Evolutionary conservation across 352 stramenopile species (phyloP).

Genomic region (Pythium rhizo-oryzae): DNA sequence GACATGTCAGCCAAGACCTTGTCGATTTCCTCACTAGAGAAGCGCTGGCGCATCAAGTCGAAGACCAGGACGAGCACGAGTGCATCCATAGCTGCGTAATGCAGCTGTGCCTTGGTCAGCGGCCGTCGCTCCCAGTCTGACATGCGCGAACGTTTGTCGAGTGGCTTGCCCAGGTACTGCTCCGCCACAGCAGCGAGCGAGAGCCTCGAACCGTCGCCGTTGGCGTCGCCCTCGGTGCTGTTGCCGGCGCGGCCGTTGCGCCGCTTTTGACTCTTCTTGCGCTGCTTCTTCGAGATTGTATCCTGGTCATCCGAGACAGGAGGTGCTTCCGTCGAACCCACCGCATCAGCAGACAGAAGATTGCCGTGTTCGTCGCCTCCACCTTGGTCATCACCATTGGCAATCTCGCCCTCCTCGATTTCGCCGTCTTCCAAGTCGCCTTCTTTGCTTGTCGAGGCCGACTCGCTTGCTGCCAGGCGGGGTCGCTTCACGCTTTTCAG

Average conservation of each 20-base stretch:
- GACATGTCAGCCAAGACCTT: conserved; percentile 5
- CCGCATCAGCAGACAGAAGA: background rate
- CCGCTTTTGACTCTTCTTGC: conserved; percentile 10
- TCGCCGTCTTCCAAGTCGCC: conserved; percentile 8
- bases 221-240: background rate
- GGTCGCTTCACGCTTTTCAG: conserved; percentile 8
- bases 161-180: conserved; percentile 57
- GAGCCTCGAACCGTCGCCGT: conserved; percentile 31
- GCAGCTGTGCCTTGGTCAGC: conserved; percentile 61
- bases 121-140: conserved; percentile 78
- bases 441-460: background rate
- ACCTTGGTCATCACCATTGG: background rate
- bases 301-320: background rate
- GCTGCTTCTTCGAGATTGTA: background rate
- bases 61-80: conserved; percentile 67
- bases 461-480: background rate
- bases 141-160: conserved; percentile 77
- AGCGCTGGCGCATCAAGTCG: conserved; percentile 50
- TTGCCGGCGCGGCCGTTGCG: conserved; percentile 21
- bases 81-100: conserved; percentile 77
- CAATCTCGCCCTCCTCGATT: conserved; percentile 2
- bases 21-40: conserved; percentile 33
- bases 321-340: background rate
- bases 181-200: conserved; percentile 56
- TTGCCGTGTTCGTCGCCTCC: background rate